These are phyloP conservation scores for Paramecium caudatum DNA, from an alignment of 73 alveolate species.

Conservation along the genomic window DNA sequence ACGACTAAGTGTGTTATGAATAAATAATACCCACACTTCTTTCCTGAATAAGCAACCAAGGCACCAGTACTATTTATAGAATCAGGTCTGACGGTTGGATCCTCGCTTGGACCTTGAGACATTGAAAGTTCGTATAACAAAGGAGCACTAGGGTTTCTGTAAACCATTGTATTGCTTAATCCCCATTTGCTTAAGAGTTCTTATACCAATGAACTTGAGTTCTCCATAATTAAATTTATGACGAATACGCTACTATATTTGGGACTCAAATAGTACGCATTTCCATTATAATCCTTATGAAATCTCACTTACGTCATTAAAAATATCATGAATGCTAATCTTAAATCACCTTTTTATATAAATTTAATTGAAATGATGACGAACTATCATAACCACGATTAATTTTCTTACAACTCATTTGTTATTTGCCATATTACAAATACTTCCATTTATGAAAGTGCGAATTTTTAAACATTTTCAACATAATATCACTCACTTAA, in stretches of 20 bases:
- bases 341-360: no score
- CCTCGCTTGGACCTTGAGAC: not conserved
- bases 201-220: not conserved
- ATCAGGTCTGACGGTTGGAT: constrained; percentile 33
- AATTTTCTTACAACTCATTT: no score
- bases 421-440: no score
- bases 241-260: constrained; percentile 7
- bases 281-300: not conserved
- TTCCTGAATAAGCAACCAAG: constrained; percentile 80
- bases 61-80: constrained; percentile 78
- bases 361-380: no score
- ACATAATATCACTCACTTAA: no score
- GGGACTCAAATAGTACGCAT: constrained; percentile 21
- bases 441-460: no score
- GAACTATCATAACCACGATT: no score
- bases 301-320: no score
- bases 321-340: no score
- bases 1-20: constrained; percentile 79
- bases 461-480: no score
- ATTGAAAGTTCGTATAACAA: not conserved
- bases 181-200: constrained; percentile 47
- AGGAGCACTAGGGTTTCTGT: constrained; percentile 52
- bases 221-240: constrained; percentile 56
- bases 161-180: not conserved
- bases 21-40: constrained; percentile 72